phyloP scores from a whole-genome alignment of 805 yeast genomes.

The Wickerhamomyces kurtzmanii region DNA sequence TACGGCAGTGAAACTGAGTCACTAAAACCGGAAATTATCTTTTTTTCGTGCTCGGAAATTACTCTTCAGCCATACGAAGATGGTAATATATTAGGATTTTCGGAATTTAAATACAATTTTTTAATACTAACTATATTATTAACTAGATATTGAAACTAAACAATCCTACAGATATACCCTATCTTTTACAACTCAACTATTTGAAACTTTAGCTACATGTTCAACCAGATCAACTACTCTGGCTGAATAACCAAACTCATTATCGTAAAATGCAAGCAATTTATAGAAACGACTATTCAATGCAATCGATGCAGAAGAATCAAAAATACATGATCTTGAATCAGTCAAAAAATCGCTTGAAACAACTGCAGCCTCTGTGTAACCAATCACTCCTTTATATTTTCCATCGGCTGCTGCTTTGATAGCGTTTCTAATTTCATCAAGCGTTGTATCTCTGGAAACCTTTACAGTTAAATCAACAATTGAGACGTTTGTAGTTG shows the following conservation, averaged over 20 bases:
- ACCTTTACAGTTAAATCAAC: conserved; percentile 87
- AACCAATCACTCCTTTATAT: conserved; percentile 77
- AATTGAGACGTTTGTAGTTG: conserved; percentile 88
- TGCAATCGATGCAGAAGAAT: conserved; percentile 84
- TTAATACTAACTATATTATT: no score
- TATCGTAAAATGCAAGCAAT: conserved; percentile 91
- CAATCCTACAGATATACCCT: no score
- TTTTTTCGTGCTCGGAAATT: no score
- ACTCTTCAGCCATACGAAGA: no score
- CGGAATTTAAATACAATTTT: no score
- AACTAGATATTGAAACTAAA: no score
- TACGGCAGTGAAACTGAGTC: no score
- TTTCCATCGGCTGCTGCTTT: conserved; percentile 71
- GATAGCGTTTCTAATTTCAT: conserved; percentile 68
- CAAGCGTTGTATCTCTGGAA: conserved; percentile 69
- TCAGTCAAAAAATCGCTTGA: conserved; percentile 84
- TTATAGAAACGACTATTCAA: conserved; percentile 84
- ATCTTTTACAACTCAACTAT: no score
- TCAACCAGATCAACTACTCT: conserved; percentile 88
- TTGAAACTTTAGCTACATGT: conserved; percentile 75
- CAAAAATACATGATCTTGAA: conserved; percentile 79
- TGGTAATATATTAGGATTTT: no score
- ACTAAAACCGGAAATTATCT: no score
- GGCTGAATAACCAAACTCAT: conserved; percentile 93
- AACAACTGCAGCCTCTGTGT: conserved; percentile 90